These are phyloP conservation scores for Thinopyrum elongatum DNA, from an alignment of 176 grass and related monocot species.

Conservation along the genomic window DNA sequence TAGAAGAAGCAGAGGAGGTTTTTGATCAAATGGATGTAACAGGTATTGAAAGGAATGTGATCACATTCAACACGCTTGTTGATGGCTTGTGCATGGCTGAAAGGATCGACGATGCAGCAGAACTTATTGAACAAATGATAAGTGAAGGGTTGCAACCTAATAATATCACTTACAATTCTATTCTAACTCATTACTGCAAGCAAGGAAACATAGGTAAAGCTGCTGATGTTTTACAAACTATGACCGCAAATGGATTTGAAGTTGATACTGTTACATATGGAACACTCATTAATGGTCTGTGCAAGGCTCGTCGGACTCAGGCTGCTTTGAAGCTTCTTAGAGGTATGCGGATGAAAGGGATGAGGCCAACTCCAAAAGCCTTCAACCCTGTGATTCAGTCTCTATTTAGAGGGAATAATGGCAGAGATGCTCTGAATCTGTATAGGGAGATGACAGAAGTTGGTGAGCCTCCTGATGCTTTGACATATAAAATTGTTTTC, in stretches of 20 bases:
- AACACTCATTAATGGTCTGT: conserved; percentile 74
- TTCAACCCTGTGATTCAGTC: conserved; percentile 79
- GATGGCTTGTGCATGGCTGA: conserved; percentile 79
- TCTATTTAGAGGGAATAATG: conserved; percentile 59
- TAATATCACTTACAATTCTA: conserved; percentile 84
- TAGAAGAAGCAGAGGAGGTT: conserved; percentile 81
- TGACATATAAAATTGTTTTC: conserved; percentile 81
- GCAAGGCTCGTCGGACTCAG: conserved; percentile 78
- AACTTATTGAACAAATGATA: conserved; percentile 78
- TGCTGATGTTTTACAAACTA: conserved; percentile 74
- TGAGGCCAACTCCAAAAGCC: conserved; percentile 69
- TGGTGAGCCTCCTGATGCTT: conserved; percentile 74
- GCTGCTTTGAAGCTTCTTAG: conserved; percentile 83
- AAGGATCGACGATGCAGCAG: conserved; percentile 69
- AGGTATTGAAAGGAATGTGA: conserved; percentile 65
- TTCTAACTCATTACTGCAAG: conserved; percentile 89
- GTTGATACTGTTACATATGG: conserved; percentile 76
- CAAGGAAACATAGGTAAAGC: conserved; percentile 80
- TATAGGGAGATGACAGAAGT: conserved; percentile 80
- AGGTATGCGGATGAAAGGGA: conserved; percentile 70
- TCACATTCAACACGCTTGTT: conserved; percentile 74
- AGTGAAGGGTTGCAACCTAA: conserved; percentile 68
- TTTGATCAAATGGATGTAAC: conserved; percentile 92
- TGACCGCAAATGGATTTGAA: conserved; percentile 81
- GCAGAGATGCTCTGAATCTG: conserved; percentile 64